phyloP scores from a whole-genome alignment of 371 early-diverging fungal genomes.

The Mucor velutinosus region DNA sequence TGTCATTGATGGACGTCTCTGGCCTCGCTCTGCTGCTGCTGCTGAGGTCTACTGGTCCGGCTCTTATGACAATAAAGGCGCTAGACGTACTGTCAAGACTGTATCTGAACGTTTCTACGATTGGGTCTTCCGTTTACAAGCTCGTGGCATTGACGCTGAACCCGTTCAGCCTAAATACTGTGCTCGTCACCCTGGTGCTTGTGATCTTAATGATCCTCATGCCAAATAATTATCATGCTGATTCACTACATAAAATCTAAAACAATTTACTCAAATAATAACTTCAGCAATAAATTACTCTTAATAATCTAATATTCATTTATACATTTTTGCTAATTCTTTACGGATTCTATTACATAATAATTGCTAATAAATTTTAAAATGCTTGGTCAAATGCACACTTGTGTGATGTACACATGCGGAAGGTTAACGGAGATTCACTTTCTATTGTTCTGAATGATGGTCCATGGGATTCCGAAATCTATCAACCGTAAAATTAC shows the following conservation, averaged over 20 bases:
- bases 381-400: no score
- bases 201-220: conserved; percentile 29
- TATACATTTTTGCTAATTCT: no score
- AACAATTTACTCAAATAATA: background rate
- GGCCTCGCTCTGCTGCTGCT: conserved; percentile 76
- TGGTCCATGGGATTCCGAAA: no score
- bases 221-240: background rate
- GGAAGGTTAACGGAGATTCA: no score
- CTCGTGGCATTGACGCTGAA: conserved; percentile 68
- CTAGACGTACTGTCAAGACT: conserved; percentile 32
- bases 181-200: conserved; percentile 63
- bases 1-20: conserved; percentile 64
- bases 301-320: no score
- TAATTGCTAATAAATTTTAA: no score
- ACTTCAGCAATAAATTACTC: no score
- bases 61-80: conserved; percentile 55
- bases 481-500: no score
- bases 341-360: no score
- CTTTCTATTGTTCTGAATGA: no score
- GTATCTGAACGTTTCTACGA: conserved; percentile 42
- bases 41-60: conserved; percentile 82
- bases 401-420: no score
- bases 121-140: conserved; percentile 57
- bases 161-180: conserved; percentile 78
- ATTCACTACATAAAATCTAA: background rate